Evolutionary conservation across 75 land plant species (phyloP).

Genomic region (Sequoiadendron giganteum): DNA sequence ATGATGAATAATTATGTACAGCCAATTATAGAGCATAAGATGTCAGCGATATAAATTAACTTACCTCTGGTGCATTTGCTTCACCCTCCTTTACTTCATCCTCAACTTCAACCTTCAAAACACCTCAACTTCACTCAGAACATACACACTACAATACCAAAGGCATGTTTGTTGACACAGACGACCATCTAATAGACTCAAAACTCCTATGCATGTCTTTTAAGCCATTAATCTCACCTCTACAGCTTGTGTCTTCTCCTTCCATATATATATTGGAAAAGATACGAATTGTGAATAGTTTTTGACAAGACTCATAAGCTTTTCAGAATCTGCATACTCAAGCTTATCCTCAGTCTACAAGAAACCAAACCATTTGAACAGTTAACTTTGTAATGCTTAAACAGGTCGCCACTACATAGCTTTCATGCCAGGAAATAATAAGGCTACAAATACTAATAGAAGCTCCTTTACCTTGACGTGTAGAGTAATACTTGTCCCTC

Average conservation of each 20-base stretch:
- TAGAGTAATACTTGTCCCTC: constrained; percentile 89
- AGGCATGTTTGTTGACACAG: not conserved
- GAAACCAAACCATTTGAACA: not conserved
- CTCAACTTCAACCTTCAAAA: constrained; percentile 68
- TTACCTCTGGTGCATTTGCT: constrained; percentile 32
- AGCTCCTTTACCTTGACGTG: constrained; percentile 69
- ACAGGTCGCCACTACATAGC: not conserved
- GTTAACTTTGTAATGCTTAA: not conserved
- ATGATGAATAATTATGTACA: not conserved
- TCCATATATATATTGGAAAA: constrained; percentile 97
- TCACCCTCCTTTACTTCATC: constrained; percentile 60
- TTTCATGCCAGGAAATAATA: too few relatives aligned
- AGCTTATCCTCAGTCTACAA: constrained; percentile 81
- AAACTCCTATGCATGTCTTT: not conserved
- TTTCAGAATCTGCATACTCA: constrained; percentile 82
- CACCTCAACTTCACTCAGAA: not conserved
- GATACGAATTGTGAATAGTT: constrained; percentile 98
- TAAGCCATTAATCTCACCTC: constrained; percentile 48
- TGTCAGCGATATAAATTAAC: constrained; percentile 10
- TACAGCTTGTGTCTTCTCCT: constrained; percentile 77
- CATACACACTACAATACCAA: not conserved
- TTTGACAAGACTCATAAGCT: constrained; percentile 81
- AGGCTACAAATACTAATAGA: not conserved
- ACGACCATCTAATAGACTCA: not conserved
- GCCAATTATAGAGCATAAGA: not conserved